These are phyloP conservation scores for Blastobotrys buckinghamii DNA, from an alignment of 1,139 yeast species.

Conservation along the genomic window DNA sequence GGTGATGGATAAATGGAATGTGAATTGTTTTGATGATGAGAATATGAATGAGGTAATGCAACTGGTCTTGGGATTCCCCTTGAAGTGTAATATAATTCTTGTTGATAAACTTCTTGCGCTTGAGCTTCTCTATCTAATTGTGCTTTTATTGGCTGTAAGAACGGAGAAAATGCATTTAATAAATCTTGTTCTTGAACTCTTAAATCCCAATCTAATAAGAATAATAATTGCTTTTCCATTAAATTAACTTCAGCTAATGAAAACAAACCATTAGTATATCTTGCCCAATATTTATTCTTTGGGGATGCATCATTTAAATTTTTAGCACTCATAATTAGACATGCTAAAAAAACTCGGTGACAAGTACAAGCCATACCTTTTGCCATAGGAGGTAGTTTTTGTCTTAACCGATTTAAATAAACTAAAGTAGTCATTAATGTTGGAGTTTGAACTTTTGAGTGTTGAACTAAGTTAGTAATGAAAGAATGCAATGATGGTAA, in stretches of 20 bases:
- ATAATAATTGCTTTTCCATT: conserved; percentile 82
- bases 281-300: conserved; percentile 92
- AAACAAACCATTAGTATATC: conserved; percentile 80
- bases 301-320: conserved; percentile 90
- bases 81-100: conserved; percentile 3
- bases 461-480: conserved; percentile 63
- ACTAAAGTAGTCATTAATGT: conserved; percentile 90
- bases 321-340: conserved; percentile 84
- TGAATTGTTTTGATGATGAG: background rate
- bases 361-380: conserved; percentile 91
- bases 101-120: conserved; percentile 9
- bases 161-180: conserved; percentile 61
- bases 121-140: conserved; percentile 22
- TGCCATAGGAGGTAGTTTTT: conserved; percentile 78
- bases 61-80: conserved; percentile 8
- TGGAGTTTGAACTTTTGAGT: conserved; percentile 91
- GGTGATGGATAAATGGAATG: conserved; percentile 14
- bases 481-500: conserved; percentile 50
- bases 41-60: conserved; percentile 1
- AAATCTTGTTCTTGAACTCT: conserved; percentile 65
- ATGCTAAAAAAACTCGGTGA: conserved; percentile 85
- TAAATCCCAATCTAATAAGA: conserved; percentile 79
- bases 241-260: conserved; percentile 75
- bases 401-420: conserved; percentile 69
- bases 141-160: conserved; percentile 63